phyloP scores from a whole-genome alignment of 495 filamentous ascomycete species.

The Penicillium nucicola region DNA sequence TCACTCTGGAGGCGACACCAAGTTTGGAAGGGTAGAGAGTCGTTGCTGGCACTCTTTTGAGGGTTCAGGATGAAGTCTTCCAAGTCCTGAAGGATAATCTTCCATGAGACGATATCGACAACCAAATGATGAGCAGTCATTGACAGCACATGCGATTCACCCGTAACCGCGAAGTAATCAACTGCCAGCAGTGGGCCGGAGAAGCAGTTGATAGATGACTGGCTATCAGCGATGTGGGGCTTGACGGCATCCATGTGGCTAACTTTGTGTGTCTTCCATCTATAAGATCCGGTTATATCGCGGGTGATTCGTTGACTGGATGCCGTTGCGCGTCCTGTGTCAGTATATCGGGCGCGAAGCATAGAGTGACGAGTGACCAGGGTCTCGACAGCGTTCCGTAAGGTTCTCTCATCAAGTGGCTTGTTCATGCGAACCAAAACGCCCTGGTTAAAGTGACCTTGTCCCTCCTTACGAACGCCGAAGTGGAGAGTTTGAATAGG shows the following conservation, averaged over 20 bases:
- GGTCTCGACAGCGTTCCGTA: slow-evolving; percentile 53
- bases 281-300: slow-evolving; percentile 38
- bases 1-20: slow-evolving; percentile 54
- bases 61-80: slow-evolving; percentile 58
- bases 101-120: slow-evolving; percentile 70
- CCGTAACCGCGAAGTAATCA: slow-evolving; percentile 45
- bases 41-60: slow-evolving; percentile 22
- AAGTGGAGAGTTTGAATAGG: slow-evolving; percentile 74
- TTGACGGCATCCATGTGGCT: slow-evolving; percentile 25
- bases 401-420: slow-evolving; percentile 39
- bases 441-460: slow-evolving; percentile 74
- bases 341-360: slow-evolving; percentile 65
- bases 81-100: slow-evolving; percentile 63
- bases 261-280: slow-evolving; percentile 24
- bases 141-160: slow-evolving; percentile 49
- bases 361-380: slow-evolving; percentile 66
- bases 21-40: slow-evolving; percentile 58
- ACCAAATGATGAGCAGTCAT: slow-evolving; percentile 66
- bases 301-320: slow-evolving; percentile 37
- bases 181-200: slow-evolving; percentile 42
- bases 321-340: slow-evolving; percentile 17
- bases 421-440: slow-evolving; percentile 57
- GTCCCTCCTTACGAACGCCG: slow-evolving; percentile 47
- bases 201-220: slow-evolving; percentile 41
- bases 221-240: slow-evolving; percentile 32